Conservation (phyloP, 495 filamentous ascomycete species). For the Pseudevernia furfuracea region DNA sequence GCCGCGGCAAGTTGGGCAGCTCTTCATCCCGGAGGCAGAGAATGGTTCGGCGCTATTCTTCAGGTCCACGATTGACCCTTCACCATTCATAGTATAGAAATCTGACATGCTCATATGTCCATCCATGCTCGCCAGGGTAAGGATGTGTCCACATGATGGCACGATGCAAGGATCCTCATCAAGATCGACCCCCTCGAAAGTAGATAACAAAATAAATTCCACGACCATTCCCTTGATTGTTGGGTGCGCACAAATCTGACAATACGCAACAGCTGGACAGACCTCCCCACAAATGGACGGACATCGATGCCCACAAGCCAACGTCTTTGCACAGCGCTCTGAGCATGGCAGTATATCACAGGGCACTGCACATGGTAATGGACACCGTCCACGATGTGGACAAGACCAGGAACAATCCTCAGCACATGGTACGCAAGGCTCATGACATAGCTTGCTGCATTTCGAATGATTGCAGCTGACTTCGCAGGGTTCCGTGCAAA, state of each 20-base stretch:
- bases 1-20: slow-evolving; percentile 57
- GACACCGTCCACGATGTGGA: slow-evolving; percentile 45
- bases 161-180: slow-evolving; percentile 55
- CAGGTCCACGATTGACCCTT: slow-evolving; percentile 40
- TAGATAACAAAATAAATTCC: slow-evolving; percentile 44
- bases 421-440: slow-evolving; percentile 61
- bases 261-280: slow-evolving; percentile 50
- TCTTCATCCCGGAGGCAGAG: slow-evolving; percentile 42
- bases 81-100: slow-evolving; percentile 43
- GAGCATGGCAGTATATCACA: slow-evolving; percentile 61
- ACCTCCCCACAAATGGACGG: slow-evolving; percentile 61
- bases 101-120: slow-evolving; percentile 53
- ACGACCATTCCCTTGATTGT: slow-evolving; percentile 41
- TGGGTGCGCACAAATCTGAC: slow-evolving; percentile 46
- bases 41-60: slow-evolving; percentile 40
- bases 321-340: slow-evolving; percentile 46
- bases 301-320: slow-evolving; percentile 61
- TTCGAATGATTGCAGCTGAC: slow-evolving; percentile 54
- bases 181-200: slow-evolving; percentile 51
- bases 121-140: slow-evolving; percentile 57
- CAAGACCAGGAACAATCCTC: slow-evolving; percentile 50
- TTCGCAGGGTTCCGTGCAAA: slow-evolving; percentile 51
- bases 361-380: slow-evolving; percentile 58
- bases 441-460: slow-evolving; percentile 50
- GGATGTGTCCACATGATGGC: slow-evolving; percentile 57